Base-by-base conservation (phyloP, 768 basidiomycete genomes). In the Fibroporia radiculosa region DNA sequence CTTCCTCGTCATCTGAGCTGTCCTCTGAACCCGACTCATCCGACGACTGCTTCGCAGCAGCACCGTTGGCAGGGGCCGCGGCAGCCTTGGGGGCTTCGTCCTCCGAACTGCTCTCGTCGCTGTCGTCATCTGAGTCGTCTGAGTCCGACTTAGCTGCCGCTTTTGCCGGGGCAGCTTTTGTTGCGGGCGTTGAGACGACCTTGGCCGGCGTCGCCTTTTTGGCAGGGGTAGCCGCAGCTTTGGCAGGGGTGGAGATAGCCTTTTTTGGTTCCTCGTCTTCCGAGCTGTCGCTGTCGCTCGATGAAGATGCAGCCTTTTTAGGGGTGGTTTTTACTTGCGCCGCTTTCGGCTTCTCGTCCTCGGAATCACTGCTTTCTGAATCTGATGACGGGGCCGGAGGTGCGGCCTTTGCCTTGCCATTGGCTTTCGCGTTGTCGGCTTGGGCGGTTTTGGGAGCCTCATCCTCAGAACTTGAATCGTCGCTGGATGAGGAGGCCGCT, bases 321-420 rank as follows among this genome's bases (percentile, higher is more conserved):
- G 59, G 48, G 4, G 51, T 35, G 1, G 53, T 50, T 51, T 66
- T 66, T 29, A 66, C 62, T 51, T 67, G 61, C 3, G 56, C 55
- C 26, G 61, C 61, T 48, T 67, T 64, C n/a, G 64, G 61, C 46
- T 67, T 66, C 59, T 70, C 68, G 37, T 67, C 65, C 31, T 61
- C 61, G 12, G 62, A 64, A 12, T 52, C 52, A 24, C 55, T 52
- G 18, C 51, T 50, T 7, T 42, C 38, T 18, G 48, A 52, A 23
- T 48, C 49, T 11, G 35, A 31, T 20, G 20, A 8, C 3, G 7
- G 14, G 23, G 8, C 16, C 13, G 18, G 25, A 2, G 19, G 18
- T 28, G 13, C 20, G 11, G 10, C n/a, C 23, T 51, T 28, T 14
- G 53, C 54, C 48, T 56, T 56, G 45, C 51, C 52, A 28, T 53